Evolutionary conservation across 2,329 filamentous ascomycete genomes (phyloP), one percentile per base, ranked within the genome.

Genomic region (Pseudonectria foliicola): DNA sequence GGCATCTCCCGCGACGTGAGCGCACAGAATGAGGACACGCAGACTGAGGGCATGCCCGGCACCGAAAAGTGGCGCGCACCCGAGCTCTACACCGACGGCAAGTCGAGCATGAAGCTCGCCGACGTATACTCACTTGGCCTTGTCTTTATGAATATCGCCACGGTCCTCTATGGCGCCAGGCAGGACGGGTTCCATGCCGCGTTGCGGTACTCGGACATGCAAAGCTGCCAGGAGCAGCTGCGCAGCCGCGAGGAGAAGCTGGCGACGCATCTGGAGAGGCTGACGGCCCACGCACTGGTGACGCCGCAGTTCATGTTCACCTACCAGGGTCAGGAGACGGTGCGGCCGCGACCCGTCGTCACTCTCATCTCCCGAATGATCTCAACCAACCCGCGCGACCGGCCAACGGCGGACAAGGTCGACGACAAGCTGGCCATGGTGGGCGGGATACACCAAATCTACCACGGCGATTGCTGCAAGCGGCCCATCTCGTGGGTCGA

Each of bases 121-220:
- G 68, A 71, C 40, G 59, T 71, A 5, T 71, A 67, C 43, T 68
- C 66, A 2, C 59, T 71, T 3, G 68, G 68, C 0, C 52, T 70
- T 3, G 60, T 71, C 2, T 63, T 65, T 31, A 49, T 70, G 6
- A 66, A 62, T 39, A 61, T 70, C 12, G 58, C 64, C 3, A 66
- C 65, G 1, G 53, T 67, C 2, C 45, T 71, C 1, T 67, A 70
- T 42, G 55, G 63, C 24, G 59, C 53, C 8, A 53, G 58, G 2
- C 42, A 66, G 11, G 48, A 52, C 12, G 57, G 62, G 8, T 68
- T 66, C 40, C 60, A 70, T 13, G 52, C 57, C 10, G 48, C 61
- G 3, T 44, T 68, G 7, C 59, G 39, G 35, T 59, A 60, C 27
- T 36, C 49, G 10, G 24, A 34, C 7, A 44, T 45, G 10, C 40